phyloP scores from a whole-genome alignment of 768 basidiomycete species.

The Cystobasidium onofrii region DNA sequence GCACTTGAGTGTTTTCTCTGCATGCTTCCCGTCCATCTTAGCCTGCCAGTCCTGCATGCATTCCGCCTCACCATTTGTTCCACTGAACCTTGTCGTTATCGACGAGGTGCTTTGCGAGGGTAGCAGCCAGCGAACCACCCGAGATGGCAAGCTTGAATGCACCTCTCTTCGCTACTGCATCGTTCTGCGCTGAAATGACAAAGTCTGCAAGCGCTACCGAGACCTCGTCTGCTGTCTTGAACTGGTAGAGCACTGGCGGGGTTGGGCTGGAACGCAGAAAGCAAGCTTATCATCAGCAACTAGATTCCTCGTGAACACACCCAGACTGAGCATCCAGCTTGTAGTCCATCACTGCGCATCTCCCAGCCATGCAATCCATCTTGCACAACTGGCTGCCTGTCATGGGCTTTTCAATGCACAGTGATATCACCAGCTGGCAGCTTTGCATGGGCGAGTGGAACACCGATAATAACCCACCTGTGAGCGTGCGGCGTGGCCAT shows the following conservation, averaged over 20 bases:
- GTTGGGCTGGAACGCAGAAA: slow-evolving; percentile 45
- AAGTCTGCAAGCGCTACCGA: slow-evolving; percentile 65
- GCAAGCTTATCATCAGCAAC: not conserved
- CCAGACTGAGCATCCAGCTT: not conserved
- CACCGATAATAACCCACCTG: not conserved
- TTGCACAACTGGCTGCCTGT: not conserved
- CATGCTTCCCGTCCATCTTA: no score
- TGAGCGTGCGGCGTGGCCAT: slow-evolving; percentile 28
- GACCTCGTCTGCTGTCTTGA: slow-evolving; percentile 55
- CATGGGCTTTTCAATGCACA: not conserved
- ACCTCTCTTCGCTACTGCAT: slow-evolving; percentile 78
- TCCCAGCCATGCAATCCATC: not conserved
- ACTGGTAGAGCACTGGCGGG: slow-evolving; percentile 65
- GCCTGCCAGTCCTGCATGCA: no score
- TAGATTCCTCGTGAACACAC: not conserved
- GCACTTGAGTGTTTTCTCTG: no score
- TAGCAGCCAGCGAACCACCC: slow-evolving; percentile 79
- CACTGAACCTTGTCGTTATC: slow-evolving; percentile 68
- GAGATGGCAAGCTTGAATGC: slow-evolving; percentile 88
- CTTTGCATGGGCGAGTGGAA: not conserved
- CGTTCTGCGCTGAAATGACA: slow-evolving; percentile 75
- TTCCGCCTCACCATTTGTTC: slow-evolving; percentile 74
- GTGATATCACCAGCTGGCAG: not conserved
- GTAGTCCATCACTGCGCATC: not conserved
- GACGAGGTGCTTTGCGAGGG: slow-evolving; percentile 53